These are phyloP conservation scores for Didymella keratinophila DNA, from an alignment of 2,329 filamentous ascomycete species.

Conservation along the genomic window DNA sequence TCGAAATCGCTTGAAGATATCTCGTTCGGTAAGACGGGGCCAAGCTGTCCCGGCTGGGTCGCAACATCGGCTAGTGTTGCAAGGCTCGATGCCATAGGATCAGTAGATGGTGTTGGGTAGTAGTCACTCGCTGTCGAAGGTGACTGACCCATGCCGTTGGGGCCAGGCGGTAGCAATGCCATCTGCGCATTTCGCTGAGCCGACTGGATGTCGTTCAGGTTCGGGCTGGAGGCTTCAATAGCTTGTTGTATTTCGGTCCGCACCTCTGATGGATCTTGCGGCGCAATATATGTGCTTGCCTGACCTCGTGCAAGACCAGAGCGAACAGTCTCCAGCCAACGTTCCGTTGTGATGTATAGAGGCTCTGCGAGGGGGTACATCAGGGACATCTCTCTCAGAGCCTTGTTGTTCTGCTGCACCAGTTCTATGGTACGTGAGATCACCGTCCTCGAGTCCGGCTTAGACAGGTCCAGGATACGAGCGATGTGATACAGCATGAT, in stretches of 20 bases:
- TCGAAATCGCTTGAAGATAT: slow-evolving; percentile 26
- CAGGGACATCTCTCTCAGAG: slow-evolving; percentile 41
- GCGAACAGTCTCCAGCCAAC: slow-evolving; percentile 44
- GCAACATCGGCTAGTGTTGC: slow-evolving; percentile 22
- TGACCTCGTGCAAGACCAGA: slow-evolving; percentile 40
- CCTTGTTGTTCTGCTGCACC: slow-evolving; percentile 44
- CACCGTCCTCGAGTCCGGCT: slow-evolving; percentile 35
- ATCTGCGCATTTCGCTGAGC: slow-evolving; percentile 21
- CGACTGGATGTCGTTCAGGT: slow-evolving; percentile 11
- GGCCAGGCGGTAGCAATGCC: slow-evolving; percentile 26
- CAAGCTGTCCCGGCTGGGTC: slow-evolving; percentile 23
- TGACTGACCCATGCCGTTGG: slow-evolving; percentile 12
- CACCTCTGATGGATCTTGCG: slow-evolving; percentile 38
- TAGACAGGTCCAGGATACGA: slow-evolving; percentile 37
- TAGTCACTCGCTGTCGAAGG: slow-evolving; percentile 25
- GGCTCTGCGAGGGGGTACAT: slow-evolving; percentile 45
- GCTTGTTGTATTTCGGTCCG: slow-evolving; percentile 35
- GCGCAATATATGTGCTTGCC: slow-evolving; percentile 39
- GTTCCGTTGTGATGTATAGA: slow-evolving; percentile 41
- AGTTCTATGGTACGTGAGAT: slow-evolving; percentile 41
- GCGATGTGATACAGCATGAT: slow-evolving; percentile 48
- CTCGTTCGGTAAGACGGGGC: slow-evolving; percentile 22
- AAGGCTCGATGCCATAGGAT: slow-evolving; percentile 11
- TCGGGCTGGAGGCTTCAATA: slow-evolving; percentile 26
- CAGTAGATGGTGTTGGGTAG: slow-evolving; percentile 19